Percentiles rank a stretch among this genome's conserved stretches.
These are phyloP conservation scores for Verticillium zaregamsianum DNA, from an alignment of 2,329 filamentous ascomycete genomes.

Conservation along the genomic window DNA sequence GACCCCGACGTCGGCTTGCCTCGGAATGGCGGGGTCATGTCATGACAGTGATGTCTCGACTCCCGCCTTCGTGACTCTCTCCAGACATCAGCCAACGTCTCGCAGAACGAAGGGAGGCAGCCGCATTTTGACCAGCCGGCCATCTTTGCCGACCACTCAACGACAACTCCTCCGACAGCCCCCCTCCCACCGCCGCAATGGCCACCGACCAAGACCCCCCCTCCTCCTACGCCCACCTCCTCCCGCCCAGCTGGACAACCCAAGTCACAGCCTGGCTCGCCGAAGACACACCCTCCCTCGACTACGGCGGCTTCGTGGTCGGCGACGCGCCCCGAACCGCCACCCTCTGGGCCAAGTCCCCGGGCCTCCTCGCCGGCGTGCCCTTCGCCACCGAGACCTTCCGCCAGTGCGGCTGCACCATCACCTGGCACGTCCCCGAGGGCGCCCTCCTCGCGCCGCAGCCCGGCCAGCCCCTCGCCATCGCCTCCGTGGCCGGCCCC, in stretches of 20 bases:
- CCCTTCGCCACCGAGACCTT: slow-evolving; percentile 97
- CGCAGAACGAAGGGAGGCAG: background rate
- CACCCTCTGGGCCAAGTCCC: slow-evolving; percentile 65
- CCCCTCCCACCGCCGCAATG: background rate
- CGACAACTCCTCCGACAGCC: background rate
- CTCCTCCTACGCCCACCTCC: slow-evolving; percentile 59
- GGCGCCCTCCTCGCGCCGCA: slow-evolving; percentile 61
- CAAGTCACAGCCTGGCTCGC: slow-evolving; percentile 81
- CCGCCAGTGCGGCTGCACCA: slow-evolving; percentile 80
- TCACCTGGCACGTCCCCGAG: slow-evolving; percentile 82
- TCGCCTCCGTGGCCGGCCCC: slow-evolving; percentile 83
- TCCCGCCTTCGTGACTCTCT: background rate
- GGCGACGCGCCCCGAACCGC: slow-evolving; percentile 63
- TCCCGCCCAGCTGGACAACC: slow-evolving; percentile 81
- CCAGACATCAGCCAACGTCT: background rate
- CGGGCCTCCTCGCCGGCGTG: slow-evolving; percentile 80
- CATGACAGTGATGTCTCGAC: background rate
- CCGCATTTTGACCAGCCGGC: background rate
- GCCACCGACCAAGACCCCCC: slow-evolving; percentile 16
- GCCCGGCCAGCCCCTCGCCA: slow-evolving; percentile 42
- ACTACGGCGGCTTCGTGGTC: slow-evolving; percentile 96
- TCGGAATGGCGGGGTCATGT: slow-evolving; percentile 1
- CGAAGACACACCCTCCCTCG: slow-evolving; percentile 93
- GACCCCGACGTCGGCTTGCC: background rate
- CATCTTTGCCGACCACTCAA: background rate